phyloP scores from a whole-genome alignment of 495 filamentous ascomycete species.

The Pyronema omphalodes region DNA sequence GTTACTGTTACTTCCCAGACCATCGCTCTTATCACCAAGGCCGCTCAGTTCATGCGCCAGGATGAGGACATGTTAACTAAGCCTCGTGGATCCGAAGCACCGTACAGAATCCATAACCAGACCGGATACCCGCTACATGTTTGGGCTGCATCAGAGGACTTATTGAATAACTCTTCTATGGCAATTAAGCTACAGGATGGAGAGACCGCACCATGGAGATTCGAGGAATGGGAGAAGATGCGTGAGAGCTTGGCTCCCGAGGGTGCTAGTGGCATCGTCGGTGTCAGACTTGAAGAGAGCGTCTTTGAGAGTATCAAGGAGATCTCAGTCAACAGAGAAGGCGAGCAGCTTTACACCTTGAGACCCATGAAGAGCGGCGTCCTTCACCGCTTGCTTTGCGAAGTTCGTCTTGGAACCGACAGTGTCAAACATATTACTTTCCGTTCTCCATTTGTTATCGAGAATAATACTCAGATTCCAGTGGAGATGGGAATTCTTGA shows the following conservation, averaged over 20 bases:
- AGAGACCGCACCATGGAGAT: conserved; percentile 84
- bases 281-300: conserved; percentile 73
- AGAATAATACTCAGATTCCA: conserved; percentile 93
- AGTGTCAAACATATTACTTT: conserved; percentile 97
- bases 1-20: conserved; percentile 83
- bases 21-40: conserved; percentile 82
- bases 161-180: conserved; percentile 36
- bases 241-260: conserved; percentile 80
- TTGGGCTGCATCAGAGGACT: conserved; percentile 52
- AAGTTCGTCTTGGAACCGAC: conserved; percentile 73
- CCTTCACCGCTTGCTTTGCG: conserved; percentile 75
- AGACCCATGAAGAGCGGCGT: conserved; percentile 66
- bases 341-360: conserved; percentile 72
- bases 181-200: conserved; percentile 75
- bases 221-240: conserved; percentile 86
- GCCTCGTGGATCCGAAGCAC: conserved; percentile 75
- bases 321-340: conserved; percentile 83
- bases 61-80: conserved; percentile 90
- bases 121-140: conserved; percentile 81
- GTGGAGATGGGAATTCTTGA: conserved; percentile 89
- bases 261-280: conserved; percentile 53
- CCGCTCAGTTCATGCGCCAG: conserved; percentile 69
- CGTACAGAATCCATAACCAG: conserved; percentile 84
- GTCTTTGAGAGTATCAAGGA: conserved; percentile 78
- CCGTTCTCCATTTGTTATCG: conserved; percentile 84